Percentiles rank a stretch among this genome's conserved stretches.
Conservation (phyloP, 1,284 basidiomycete species). For the Pseudozyma thailandica region DNA sequence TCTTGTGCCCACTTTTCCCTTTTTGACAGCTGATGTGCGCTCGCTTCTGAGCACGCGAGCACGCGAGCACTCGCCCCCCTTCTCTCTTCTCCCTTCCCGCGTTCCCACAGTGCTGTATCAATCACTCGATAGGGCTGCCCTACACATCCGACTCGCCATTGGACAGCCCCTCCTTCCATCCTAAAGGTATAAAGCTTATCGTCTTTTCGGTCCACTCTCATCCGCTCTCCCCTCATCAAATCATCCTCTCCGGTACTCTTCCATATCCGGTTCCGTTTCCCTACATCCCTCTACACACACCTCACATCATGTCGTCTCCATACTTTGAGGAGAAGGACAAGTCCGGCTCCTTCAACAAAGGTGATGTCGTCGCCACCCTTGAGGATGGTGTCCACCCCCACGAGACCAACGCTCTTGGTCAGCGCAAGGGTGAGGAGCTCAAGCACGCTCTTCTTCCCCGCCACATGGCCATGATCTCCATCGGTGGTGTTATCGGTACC, state of each 20-base stretch:
- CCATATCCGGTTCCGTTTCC: constrained; percentile 2
- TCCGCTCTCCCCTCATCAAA: not conserved
- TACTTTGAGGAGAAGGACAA: constrained; percentile 44
- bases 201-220: not conserved
- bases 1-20: constrained; percentile 6
- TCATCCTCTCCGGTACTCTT: not conserved
- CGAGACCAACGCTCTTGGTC: constrained; percentile 40
- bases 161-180: not conserved
- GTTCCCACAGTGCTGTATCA: not conserved
- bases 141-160: not conserved
- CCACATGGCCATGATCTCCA: constrained; percentile 53
- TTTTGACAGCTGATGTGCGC: not conserved
- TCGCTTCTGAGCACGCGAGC: not conserved
- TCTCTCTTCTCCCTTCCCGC: not conserved
- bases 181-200: constrained; percentile 24
- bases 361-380: constrained; percentile 36
- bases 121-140: not conserved
- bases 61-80: too few species aligned
- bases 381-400: constrained; percentile 34
- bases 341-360: constrained; percentile 29
- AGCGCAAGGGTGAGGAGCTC: constrained; percentile 54
- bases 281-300: not conserved
- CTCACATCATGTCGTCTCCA: constrained; percentile 23
- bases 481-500: constrained; percentile 56
- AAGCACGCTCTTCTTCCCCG: constrained; percentile 52